phyloP scores from a whole-genome alignment of 441 rosid genomes.

The Erysimum cheiri region DNA sequence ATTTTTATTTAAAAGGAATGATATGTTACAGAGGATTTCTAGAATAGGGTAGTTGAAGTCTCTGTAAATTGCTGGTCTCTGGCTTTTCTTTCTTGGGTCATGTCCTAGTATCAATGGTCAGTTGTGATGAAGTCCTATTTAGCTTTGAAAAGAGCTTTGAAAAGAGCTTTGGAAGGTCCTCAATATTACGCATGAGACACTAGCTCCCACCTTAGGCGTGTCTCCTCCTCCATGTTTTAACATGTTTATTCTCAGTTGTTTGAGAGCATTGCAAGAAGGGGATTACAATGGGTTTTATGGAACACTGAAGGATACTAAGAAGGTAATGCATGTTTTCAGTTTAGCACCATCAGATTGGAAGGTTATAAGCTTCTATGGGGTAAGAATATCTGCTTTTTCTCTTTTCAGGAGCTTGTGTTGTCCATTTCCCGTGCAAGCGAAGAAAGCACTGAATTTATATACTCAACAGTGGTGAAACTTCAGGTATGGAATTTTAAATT shows the following conservation, averaged over 20 bases:
- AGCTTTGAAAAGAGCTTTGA: background rate
- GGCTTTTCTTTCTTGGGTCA: conserved; percentile 10
- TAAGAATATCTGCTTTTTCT: conserved; percentile 25
- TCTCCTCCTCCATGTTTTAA: conserved; percentile 24
- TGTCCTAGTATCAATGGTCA: conserved; percentile 26
- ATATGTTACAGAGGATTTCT: conserved; percentile 27
- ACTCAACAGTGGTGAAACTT: conserved; percentile 80
- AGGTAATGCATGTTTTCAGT: conserved; percentile 55
- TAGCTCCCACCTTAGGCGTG: conserved; percentile 17
- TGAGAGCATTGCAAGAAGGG: conserved; percentile 92
- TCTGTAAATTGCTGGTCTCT: conserved; percentile 16
- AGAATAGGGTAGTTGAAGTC: conserved; percentile 25
- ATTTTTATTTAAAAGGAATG: background rate
- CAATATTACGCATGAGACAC: conserved; percentile 16
- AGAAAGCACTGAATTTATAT: conserved; percentile 91
- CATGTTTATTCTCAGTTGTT: conserved; percentile 65
- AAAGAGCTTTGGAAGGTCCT: background rate
- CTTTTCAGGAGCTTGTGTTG: conserved; percentile 75
- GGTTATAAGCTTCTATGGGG: conserved; percentile 29
- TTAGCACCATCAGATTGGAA: conserved; percentile 22
- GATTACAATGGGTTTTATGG: conserved; percentile 68
- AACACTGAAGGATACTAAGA: conserved; percentile 71
- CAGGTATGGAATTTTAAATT: conserved; percentile 59
- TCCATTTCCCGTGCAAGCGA: conserved; percentile 83
- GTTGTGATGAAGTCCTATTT: conserved; percentile 14